Conservation (phyloP, 1,284 basidiomycete species). For the Ganoderma boninense region DNA sequence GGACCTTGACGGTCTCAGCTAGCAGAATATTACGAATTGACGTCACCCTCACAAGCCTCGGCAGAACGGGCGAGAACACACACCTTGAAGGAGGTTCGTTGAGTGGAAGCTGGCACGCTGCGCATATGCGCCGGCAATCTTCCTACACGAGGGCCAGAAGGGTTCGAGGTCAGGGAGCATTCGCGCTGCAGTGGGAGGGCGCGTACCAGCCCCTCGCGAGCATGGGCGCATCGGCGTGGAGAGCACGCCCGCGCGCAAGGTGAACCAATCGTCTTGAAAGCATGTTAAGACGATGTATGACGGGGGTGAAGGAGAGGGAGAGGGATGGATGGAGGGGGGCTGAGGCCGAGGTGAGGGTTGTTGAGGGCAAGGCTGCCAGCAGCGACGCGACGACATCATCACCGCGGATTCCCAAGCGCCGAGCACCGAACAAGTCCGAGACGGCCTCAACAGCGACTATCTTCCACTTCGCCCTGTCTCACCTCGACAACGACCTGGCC, state of each 20-base stretch:
- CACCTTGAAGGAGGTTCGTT: slow-evolving; percentile 73
- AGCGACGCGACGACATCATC: slow-evolving; percentile 33
- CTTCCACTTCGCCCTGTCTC: neutral
- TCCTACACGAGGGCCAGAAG: slow-evolving; percentile 46
- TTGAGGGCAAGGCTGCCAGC: slow-evolving; percentile 27
- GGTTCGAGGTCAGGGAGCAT: neutral
- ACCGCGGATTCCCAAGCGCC: slow-evolving; percentile 27
- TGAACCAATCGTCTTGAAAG: slow-evolving; percentile 76
- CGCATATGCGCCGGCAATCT: slow-evolving; percentile 53
- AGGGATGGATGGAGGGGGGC: slow-evolving; percentile 13
- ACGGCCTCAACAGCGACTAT: neutral
- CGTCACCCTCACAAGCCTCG: slow-evolving; percentile 19
- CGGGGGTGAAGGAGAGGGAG: slow-evolving; percentile 14
- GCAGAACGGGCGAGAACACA: slow-evolving; percentile 31
- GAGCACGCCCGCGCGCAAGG: slow-evolving; percentile 67
- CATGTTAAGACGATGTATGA: slow-evolving; percentile 50
- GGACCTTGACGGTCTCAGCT: slow-evolving; percentile 95
- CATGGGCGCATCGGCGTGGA: slow-evolving; percentile 49
- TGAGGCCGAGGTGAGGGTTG: slow-evolving; percentile 4
- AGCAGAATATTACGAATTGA: slow-evolving; percentile 24
- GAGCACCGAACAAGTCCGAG: slow-evolving; percentile 34
- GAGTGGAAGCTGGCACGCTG: slow-evolving; percentile 73
- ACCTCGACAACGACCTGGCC: neutral
- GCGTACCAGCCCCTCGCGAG: slow-evolving; percentile 64
- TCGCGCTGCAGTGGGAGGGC: neutral